Percentiles rank a stretch among this genome's conserved stretches.
phyloP scores from a whole-genome alignment of 176 grass and related monocot genomes.

The Oryza brachyantha region DNA sequence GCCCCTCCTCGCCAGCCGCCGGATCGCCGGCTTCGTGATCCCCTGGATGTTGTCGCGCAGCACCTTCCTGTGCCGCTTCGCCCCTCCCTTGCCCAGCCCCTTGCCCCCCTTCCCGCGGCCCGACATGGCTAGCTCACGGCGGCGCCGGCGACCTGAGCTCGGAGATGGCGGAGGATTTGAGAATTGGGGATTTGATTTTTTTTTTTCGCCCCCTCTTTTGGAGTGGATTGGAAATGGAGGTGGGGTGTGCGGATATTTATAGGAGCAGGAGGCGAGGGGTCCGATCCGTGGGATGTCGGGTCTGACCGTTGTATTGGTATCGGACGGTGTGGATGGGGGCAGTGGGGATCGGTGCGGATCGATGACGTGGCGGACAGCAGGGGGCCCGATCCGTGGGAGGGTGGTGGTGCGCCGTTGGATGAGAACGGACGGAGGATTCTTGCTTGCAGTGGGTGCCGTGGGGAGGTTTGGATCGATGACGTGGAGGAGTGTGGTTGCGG shows the following conservation, averaged over 20 bases:
- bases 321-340: background rate
- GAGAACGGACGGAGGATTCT: background rate
- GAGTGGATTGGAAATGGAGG: background rate
- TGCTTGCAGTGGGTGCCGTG: background rate
- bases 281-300: conserved; percentile 1
- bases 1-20: conserved; percentile 64
- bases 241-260: background rate
- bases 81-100: conserved; percentile 72
- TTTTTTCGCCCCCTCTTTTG: no score
- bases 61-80: conserved; percentile 77
- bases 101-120: conserved; percentile 82
- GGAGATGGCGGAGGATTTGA: background rate
- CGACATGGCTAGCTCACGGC: conserved; percentile 37
- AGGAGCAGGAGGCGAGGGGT: background rate
- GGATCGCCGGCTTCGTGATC: conserved; percentile 90
- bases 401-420: background rate
- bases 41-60: conserved; percentile 82
- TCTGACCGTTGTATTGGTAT: conserved; percentile 7
- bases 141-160: background rate
- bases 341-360: background rate
- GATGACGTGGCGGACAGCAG: conserved; percentile 25
- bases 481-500: background rate
- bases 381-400: background rate
- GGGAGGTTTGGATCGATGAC: background rate
- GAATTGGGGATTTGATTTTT: background rate